phyloP scores from a whole-genome alignment of 108 stramenopile species.

The Fistulifera solaris region DNA sequence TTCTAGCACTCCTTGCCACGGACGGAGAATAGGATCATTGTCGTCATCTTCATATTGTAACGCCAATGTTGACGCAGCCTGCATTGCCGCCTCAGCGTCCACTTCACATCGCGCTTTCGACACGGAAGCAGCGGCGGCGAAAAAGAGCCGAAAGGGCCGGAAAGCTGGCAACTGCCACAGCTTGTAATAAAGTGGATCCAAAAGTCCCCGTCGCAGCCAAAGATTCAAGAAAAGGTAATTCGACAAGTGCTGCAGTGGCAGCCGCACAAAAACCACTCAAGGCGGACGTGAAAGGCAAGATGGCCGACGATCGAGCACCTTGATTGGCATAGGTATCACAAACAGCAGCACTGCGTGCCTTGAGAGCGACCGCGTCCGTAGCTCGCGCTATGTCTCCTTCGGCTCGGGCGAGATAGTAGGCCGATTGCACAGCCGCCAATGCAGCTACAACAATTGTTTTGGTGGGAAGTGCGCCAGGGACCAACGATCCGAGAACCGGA shows the following conservation, averaged over 20 bases:
- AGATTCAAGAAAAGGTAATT: constrained; percentile 67
- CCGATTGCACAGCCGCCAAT: constrained; percentile 76
- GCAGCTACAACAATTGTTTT: constrained; percentile 75
- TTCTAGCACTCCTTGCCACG: constrained; percentile 59
- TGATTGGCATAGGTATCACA: constrained; percentile 90
- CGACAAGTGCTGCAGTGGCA: constrained; percentile 82
- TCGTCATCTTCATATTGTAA: constrained; percentile 59
- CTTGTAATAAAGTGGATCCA: constrained; percentile 32
- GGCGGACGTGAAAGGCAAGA: constrained; percentile 85
- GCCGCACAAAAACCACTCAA: constrained; percentile 79
- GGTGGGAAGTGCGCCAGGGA: constrained; percentile 65
- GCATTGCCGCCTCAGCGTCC: constrained; percentile 69
- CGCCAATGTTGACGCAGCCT: constrained; percentile 75
- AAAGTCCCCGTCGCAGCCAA: constrained; percentile 30
- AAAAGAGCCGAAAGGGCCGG: constrained; percentile 62
- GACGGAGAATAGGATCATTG: constrained; percentile 60
- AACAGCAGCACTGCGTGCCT: constrained; percentile 75
- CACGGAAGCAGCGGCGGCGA: constrained; percentile 84
- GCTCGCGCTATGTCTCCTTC: constrained; percentile 67
- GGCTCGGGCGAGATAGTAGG: constrained; percentile 63
- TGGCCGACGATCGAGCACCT: constrained; percentile 69
- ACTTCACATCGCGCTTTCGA: constrained; percentile 84
- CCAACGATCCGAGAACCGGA: constrained; percentile 61
- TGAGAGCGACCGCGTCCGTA: constrained; percentile 80
- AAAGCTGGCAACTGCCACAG: constrained; percentile 46